These are phyloP conservation scores for Moesziomyces sp. DNA, from an alignment of 1,284 basidiomycete genomes.

Conservation along the genomic window DNA sequence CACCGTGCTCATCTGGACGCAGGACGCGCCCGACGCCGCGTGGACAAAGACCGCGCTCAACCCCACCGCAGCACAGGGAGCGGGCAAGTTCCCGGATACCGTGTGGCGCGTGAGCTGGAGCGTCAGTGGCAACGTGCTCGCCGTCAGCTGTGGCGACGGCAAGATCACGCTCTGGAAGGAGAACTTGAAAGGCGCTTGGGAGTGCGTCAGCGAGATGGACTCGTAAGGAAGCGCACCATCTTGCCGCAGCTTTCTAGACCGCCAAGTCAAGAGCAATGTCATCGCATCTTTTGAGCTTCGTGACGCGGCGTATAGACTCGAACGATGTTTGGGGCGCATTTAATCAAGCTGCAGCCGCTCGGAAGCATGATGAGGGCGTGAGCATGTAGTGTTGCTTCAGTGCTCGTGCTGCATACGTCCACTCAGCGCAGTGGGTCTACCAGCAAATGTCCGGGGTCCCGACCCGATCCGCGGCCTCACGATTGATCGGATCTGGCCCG, in stretches of 20 bases:
- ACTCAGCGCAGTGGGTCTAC: too few species aligned
- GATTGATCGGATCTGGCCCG: too few species aligned
- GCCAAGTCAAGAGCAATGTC: not conserved
- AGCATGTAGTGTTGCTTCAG: too few species aligned
- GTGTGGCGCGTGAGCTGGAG: conserved; percentile 99
- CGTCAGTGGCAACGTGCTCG: conserved; percentile 92
- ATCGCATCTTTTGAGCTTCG: too few species aligned
- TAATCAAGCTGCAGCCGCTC: too few species aligned
- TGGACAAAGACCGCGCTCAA: conserved; percentile 90
- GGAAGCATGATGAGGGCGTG: too few species aligned
- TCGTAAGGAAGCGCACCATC: conserved; percentile 9
- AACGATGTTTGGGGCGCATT: too few species aligned
- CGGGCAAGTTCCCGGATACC: conserved; percentile 63
- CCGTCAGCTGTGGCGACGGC: conserved; percentile 96
- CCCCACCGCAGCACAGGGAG: conserved; percentile 70
- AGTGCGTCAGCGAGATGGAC: conserved; percentile 76
- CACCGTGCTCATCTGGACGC: conserved; percentile 94
- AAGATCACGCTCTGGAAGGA: conserved; percentile 99
- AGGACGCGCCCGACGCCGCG: conserved; percentile 78
- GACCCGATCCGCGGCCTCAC: too few species aligned
- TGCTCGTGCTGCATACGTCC: too few species aligned
- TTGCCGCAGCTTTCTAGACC: not conserved
- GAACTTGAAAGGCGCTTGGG: conserved; percentile 91
- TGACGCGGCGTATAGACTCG: too few species aligned
- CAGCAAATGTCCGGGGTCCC: too few species aligned